Percentiles rank a stretch among this genome's conserved stretches.
Conservation (phyloP, 768 basidiomycete genomes). For the Melanogaster broomeanus region DNA sequence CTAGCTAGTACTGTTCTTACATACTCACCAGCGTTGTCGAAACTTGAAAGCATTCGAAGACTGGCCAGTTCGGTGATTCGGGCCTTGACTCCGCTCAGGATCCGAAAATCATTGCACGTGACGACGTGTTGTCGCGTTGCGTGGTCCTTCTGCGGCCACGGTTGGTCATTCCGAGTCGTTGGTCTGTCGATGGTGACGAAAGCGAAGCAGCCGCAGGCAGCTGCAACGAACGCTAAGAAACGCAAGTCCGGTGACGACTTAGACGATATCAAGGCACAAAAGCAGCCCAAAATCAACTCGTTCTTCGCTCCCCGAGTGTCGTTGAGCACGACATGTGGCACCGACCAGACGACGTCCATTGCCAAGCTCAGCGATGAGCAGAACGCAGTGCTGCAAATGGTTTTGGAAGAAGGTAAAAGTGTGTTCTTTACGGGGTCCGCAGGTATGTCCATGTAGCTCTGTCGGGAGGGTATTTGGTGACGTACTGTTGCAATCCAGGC, state of each 20-base stretch:
- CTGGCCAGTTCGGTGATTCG: too few relatives aligned
- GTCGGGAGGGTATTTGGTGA: not conserved
- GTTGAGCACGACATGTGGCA: slow-evolving; percentile 30
- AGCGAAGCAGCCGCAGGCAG: slow-evolving; percentile 6
- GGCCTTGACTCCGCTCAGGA: too few relatives aligned
- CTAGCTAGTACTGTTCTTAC: too few relatives aligned
- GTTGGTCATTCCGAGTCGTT: too few relatives aligned
- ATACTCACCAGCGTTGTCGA: too few relatives aligned
- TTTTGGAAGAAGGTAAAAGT: slow-evolving; percentile 56
- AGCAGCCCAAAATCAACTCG: slow-evolving; percentile 26
- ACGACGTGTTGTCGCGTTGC: slow-evolving; percentile 19
- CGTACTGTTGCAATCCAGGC: slow-evolving; percentile 35
- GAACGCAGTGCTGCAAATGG: slow-evolving; percentile 48
- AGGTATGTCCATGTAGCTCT: slow-evolving; percentile 38
- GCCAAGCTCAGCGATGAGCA: slow-evolving; percentile 58
- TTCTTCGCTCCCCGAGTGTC: slow-evolving; percentile 30
- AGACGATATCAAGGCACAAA: slow-evolving; percentile 4
- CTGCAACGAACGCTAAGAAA: slow-evolving; percentile 18
- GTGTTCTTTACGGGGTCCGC: slow-evolving; percentile 72
- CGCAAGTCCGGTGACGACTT: slow-evolving; percentile 17
- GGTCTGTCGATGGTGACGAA: slow-evolving; percentile 8
- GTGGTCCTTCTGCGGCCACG: slow-evolving; percentile 7
- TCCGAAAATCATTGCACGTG: slow-evolving; percentile 29
- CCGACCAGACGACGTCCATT: slow-evolving; percentile 25
- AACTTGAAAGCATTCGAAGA: too few relatives aligned